Conservation (phyloP, 495 filamentous ascomycete genomes). For the Hypomontagnella monticulosa region DNA sequence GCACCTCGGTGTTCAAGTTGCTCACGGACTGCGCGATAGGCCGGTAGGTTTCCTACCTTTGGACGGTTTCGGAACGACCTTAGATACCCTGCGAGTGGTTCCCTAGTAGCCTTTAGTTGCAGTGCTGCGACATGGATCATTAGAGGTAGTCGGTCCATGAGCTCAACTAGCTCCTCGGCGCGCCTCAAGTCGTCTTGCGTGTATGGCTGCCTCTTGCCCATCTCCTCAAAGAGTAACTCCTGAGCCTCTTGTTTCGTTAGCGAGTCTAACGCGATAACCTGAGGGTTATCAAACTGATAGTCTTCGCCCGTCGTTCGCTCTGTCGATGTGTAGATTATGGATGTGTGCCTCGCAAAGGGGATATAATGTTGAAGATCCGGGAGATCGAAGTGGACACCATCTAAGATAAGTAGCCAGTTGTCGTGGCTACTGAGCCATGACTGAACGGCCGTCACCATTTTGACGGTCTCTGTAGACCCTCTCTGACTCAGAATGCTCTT, state of each 20-base stretch:
- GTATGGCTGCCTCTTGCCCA: constrained; percentile 67
- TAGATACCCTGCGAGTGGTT: constrained; percentile 76
- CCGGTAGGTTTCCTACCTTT: constrained; percentile 69
- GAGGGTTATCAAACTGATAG: constrained; percentile 76
- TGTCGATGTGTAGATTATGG: constrained; percentile 81
- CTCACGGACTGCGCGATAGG: constrained; percentile 76
- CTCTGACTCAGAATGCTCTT: constrained; percentile 45
- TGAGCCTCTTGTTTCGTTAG: constrained; percentile 62
- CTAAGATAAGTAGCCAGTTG: constrained; percentile 80
- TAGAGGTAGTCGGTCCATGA: constrained; percentile 77
- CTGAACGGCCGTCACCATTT: constrained; percentile 69
- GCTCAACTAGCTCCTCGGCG: constrained; percentile 71
- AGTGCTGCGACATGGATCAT: constrained; percentile 83
- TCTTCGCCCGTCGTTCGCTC: constrained; percentile 73
- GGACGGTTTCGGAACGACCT: constrained; percentile 73
- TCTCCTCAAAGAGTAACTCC: constrained; percentile 58
- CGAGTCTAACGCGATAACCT: constrained; percentile 69
- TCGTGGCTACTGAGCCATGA: constrained; percentile 75
- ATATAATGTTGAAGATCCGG: constrained; percentile 71
- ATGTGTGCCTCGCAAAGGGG: constrained; percentile 72
- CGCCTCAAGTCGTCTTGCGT: constrained; percentile 66
- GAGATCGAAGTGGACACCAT: constrained; percentile 76
- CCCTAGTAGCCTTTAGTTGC: constrained; percentile 74
- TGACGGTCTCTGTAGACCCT: constrained; percentile 57
- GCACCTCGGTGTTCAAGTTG: constrained; percentile 70